Base-by-base conservation (phyloP, 768 basidiomycete species). In the Amanita pseudoporphyria region DNA sequence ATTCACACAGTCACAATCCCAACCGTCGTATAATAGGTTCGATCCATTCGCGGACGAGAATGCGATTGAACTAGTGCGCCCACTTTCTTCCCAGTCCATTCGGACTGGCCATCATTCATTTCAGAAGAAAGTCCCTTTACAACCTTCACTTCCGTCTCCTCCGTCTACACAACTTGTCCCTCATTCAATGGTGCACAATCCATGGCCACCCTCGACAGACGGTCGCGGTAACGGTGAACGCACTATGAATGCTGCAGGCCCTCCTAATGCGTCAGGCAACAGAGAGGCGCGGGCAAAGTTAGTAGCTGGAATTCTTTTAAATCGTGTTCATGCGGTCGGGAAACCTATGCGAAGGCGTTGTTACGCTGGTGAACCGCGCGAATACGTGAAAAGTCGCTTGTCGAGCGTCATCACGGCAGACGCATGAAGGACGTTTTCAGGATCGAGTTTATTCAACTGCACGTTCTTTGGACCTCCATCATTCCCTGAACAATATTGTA, bases 261-360 rank as follows among this genome's bases (percentile, higher is more conserved):
- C 28, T 26, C 26, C 47, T n/a, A 46, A 21, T 38, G 24, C 24
- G 9, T 5, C 16, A 24, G 22, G 24, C 16, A 47, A 35, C 37
- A 28, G 60, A 52, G 70, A 71, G 49, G 67, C 69, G 5, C 66
- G 71, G 12, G 70, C 73, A 51, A 71, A 69, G 57, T 69, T 80
- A 47, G 78, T 82, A 1, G 80, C 80, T 2, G 77, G 76, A 16
- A 78, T 78, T 40, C 60, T 82, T 28, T 66, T 82, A 22, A 74
- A 73, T 56, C 67, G 79, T 18, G 72, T 77, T 31, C 71, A 72
- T 53, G 71, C 67, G 0, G 70, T 70, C 3, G 77, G 78, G n/a
- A 70, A 68, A 50, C 78, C 78, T 1, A 68, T 76, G 68, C 65
- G 77, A n/a, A 63, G 74, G 51, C 53, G 64, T 31, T 64, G 64